Evolutionary conservation across 495 filamentous ascomycete genomes (phyloP).

Genomic region (Penicillium nucicola): DNA sequence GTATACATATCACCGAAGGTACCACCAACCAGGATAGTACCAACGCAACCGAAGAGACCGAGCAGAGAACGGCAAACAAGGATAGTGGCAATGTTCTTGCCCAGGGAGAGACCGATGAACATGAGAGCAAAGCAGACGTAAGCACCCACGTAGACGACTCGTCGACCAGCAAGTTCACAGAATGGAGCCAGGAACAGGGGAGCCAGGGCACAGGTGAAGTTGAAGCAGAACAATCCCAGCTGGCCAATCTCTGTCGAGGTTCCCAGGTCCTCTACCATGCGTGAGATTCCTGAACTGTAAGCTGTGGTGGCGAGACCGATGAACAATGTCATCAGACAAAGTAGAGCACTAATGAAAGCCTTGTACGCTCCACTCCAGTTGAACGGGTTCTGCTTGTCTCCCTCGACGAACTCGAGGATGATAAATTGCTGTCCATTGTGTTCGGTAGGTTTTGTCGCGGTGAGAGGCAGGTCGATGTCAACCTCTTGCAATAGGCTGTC

Average conservation of each 20-base stretch:
- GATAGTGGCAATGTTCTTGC: constrained; percentile 66
- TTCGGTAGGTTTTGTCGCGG: constrained; percentile 24
- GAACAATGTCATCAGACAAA: constrained; percentile 47
- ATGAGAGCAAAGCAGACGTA: constrained; percentile 38
- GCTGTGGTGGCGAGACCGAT: constrained; percentile 48
- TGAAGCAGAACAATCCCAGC: constrained; percentile 42
- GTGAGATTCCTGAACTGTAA: constrained; percentile 40
- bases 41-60: constrained; percentile 72
- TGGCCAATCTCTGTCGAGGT: constrained; percentile 34
- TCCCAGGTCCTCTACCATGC: constrained; percentile 37
- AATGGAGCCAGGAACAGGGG: constrained; percentile 45
- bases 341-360: constrained; percentile 38
- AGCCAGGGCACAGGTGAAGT: constrained; percentile 39
- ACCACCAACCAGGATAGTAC: constrained; percentile 75
- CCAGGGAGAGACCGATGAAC: constrained; percentile 42
- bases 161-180: constrained; percentile 41
- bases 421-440: constrained; percentile 32
- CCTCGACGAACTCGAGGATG: constrained; percentile 35
- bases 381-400: constrained; percentile 45
- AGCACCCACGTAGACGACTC: constrained; percentile 37
- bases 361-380: constrained; percentile 39
- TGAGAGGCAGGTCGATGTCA: constrained; percentile 42
- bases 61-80: constrained; percentile 67
- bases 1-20: constrained; percentile 72
- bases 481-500: constrained; percentile 33